phyloP scores from a whole-genome alignment of 805 yeast species.

The Grigorovia yakushimaensis region DNA sequence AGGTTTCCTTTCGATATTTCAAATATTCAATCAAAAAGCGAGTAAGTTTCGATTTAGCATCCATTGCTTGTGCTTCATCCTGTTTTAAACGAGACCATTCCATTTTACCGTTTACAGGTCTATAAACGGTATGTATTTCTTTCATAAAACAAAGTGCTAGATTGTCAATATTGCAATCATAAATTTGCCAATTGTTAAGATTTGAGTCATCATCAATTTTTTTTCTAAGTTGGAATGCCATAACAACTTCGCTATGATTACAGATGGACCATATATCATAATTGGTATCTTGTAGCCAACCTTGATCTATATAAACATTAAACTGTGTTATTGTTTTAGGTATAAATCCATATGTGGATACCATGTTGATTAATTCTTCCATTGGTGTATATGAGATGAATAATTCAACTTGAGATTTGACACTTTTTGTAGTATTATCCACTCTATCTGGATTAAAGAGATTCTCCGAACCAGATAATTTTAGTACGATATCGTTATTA shows the following conservation, averaged over 20 bases:
- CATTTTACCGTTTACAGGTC: background rate
- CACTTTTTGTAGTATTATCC: background rate
- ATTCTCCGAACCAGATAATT: too few species aligned
- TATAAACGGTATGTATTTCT: background rate
- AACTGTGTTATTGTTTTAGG: background rate
- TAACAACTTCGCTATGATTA: background rate
- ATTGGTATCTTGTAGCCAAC: background rate
- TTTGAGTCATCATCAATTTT: too few species aligned
- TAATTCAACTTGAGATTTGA: background rate
- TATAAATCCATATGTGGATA: constrained; percentile 3
- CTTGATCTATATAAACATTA: constrained; percentile 2
- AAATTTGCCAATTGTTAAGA: background rate
- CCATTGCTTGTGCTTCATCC: background rate
- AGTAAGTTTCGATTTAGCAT: background rate
- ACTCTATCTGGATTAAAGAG: too few species aligned
- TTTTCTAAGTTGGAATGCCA: background rate
- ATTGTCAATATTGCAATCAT: background rate
- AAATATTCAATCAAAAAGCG: background rate
- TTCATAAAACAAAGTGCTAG: constrained; percentile 1
- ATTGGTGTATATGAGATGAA: background rate
- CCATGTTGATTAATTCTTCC: constrained; percentile 1
- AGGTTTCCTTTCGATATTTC: background rate
- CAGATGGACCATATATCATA: background rate
- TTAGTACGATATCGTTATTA: constrained; percentile 36
- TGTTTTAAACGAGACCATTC: background rate